phyloP scores from a whole-genome alignment of 2,329 filamentous ascomycete genomes.

The Verticillium albo-atrum region DNA sequence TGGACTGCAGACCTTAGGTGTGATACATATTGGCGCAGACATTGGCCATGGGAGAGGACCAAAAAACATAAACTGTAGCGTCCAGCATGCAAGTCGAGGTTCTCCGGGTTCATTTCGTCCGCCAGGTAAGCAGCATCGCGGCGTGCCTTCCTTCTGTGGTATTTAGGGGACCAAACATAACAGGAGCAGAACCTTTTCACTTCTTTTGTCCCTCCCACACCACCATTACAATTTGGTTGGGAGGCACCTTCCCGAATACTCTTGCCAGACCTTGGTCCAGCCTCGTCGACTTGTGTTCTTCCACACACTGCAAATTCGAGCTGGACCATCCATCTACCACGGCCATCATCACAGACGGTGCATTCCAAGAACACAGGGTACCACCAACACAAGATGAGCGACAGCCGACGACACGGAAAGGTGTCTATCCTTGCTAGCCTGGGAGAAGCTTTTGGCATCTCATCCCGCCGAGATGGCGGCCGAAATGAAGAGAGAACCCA shows the following conservation, averaged over 20 bases:
- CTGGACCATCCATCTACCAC: background rate
- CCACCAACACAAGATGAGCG: background rate
- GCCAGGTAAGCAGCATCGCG: background rate
- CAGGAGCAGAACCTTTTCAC: background rate
- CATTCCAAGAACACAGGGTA: background rate
- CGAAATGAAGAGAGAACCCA: background rate
- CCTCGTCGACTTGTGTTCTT: background rate
- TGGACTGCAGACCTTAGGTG: too few relatives aligned
- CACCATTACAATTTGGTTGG: background rate
- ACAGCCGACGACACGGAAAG: background rate
- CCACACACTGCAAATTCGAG: background rate
- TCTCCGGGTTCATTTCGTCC: too few relatives aligned
- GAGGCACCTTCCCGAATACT: background rate
- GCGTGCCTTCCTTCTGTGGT: background rate
- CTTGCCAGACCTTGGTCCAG: background rate
- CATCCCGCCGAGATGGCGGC: background rate
- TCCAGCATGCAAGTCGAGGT: too few relatives aligned
- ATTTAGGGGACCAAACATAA: background rate
- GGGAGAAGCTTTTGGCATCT: background rate
- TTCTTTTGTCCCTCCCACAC: background rate
- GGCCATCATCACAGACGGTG: background rate
- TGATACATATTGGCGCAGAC: too few relatives aligned
- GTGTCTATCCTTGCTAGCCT: background rate
- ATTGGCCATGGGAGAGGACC: too few relatives aligned
- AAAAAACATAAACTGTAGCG: too few relatives aligned